Evolutionary conservation across 345 rosid species (phyloP).

Genomic region (Moringa oleifera): DNA sequence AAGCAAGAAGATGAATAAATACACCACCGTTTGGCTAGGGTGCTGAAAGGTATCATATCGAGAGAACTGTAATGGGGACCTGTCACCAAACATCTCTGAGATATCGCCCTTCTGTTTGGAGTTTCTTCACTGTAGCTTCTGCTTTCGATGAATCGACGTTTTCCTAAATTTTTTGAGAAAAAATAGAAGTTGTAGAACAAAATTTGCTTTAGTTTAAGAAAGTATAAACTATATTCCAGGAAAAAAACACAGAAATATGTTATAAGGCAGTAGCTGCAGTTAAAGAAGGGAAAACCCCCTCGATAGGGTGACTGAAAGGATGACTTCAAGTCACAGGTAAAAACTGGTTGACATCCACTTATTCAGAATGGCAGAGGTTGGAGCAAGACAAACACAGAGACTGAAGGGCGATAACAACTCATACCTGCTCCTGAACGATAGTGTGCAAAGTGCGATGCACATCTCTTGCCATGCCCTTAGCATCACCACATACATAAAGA

Average conservation of each 20-base stretch:
- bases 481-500: conserved; percentile 81
- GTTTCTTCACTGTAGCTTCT: conserved; percentile 63
- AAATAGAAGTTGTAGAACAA: background rate
- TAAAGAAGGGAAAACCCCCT: background rate
- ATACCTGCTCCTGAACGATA: conserved; percentile 66
- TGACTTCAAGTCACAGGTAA: background rate
- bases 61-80: conserved; percentile 1
- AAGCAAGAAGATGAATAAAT: conserved; percentile 15
- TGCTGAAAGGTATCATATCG: background rate
- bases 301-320: background rate
- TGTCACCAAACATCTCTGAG: conserved; percentile 79
- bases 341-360: background rate
- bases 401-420: background rate
- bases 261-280: background rate
- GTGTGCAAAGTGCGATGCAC: conserved; percentile 72
- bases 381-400: background rate
- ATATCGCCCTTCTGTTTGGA: conserved; percentile 66
- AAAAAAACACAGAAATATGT: background rate
- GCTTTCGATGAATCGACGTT: conserved; percentile 46
- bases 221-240: background rate
- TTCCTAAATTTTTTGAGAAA: conserved; percentile 37
- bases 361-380: background rate
- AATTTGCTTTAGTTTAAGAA: background rate
- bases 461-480: conserved; percentile 89
- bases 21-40: conserved; percentile 12